A percentile compares a stretch with the other conserved stretches of the same genome.
phyloP scores from a whole-genome alignment of 78 protist species.

The Mantamonas sphyraenae region DNA sequence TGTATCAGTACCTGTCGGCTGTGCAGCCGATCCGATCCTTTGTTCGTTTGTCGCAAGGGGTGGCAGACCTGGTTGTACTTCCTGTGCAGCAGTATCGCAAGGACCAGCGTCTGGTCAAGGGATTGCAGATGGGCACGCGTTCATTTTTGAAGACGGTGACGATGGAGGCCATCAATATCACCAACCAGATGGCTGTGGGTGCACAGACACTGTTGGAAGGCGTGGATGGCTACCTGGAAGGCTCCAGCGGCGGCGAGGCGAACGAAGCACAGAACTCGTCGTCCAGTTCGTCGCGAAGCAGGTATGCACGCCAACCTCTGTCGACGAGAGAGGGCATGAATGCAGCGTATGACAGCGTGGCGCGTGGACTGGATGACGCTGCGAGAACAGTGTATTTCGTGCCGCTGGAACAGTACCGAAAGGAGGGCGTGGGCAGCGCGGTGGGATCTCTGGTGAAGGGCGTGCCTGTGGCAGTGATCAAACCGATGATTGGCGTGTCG shows the following conservation, averaged over 20 bases:
- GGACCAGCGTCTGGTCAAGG: background rate
- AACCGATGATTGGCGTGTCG: slow-evolving; percentile 27
- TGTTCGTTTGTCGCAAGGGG: background rate
- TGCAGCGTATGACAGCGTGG: slow-evolving; percentile 8
- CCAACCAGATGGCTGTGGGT: background rate
- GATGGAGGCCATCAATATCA: background rate
- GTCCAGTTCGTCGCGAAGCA: too few species aligned
- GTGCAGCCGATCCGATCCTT: slow-evolving; percentile 8
- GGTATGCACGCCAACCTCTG: too few species aligned
- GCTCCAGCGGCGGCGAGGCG: background rate
- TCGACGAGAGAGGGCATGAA: background rate
- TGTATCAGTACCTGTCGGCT: background rate
- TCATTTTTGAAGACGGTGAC: slow-evolving; percentile 6
- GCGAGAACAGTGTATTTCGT: slow-evolving; percentile 6
- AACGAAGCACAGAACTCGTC: too few species aligned
- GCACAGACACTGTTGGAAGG: slow-evolving; percentile 3
- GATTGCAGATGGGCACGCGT: background rate
- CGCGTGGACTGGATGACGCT: slow-evolving; percentile 9
- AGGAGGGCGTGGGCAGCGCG: background rate
- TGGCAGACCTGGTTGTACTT: slow-evolving; percentile 12
- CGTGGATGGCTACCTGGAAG: background rate
- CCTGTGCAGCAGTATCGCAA: slow-evolving; percentile 5
- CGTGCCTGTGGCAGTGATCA: slow-evolving; percentile 22
- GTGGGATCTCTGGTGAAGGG: slow-evolving; percentile 4
- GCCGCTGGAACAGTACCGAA: slow-evolving; percentile 13